phyloP scores from a whole-genome alignment of 2,329 filamentous ascomycete genomes.

The Trichophyton verrucosum region DNA sequence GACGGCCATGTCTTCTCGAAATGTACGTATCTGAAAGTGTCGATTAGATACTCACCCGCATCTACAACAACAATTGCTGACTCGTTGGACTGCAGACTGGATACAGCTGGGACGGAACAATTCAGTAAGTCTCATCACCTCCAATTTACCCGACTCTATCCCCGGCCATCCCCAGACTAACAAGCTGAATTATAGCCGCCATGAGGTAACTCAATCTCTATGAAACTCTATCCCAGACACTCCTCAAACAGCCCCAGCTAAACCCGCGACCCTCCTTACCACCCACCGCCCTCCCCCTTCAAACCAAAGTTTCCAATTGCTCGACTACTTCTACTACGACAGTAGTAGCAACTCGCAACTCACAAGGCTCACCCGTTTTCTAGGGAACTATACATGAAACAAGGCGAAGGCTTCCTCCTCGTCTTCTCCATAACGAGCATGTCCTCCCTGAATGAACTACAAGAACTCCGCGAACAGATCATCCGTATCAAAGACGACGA shows the following conservation, averaged over 20 bases:
- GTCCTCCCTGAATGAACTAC: conserved; percentile 70
- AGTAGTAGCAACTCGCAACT: background rate
- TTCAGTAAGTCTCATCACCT: conserved; percentile 55
- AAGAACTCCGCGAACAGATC: conserved; percentile 74
- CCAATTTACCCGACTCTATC: background rate
- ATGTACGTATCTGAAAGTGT: conserved; percentile 47
- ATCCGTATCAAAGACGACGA: conserved; percentile 84
- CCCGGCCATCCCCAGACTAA: background rate
- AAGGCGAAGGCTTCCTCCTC: conserved; percentile 78
- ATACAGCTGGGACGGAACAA: conserved; percentile 84
- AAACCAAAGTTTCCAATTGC: background rate
- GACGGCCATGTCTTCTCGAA: conserved; percentile 76
- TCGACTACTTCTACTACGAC: background rate
- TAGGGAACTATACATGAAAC: conserved; percentile 83
- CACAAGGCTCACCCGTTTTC: background rate
- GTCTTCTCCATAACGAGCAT: conserved; percentile 84
- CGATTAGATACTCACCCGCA: background rate
- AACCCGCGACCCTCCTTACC: background rate
- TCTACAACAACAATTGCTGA: conserved; percentile 5
- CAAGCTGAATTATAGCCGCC: conserved; percentile 32
- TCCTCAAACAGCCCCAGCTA: background rate
- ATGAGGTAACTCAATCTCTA: conserved; percentile 39
- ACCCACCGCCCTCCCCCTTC: background rate
- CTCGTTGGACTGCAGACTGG: conserved; percentile 44
- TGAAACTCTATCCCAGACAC: background rate